Base-by-base conservation (phyloP, 163 green algal genomes). In the Chloromonas sp. region DNA sequence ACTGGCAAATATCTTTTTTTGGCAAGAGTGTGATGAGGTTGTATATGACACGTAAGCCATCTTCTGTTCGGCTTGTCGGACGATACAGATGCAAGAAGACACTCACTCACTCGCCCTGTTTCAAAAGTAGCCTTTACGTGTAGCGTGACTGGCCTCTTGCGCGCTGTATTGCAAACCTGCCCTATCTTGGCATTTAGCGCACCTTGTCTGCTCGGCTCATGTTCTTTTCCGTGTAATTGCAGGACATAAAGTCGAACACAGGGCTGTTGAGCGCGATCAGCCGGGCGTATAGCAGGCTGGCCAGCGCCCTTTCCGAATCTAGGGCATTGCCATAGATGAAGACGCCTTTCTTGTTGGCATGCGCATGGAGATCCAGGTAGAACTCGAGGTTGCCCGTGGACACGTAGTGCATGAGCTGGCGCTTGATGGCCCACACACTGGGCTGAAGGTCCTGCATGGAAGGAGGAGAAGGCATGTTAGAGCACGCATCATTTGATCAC, bases 331-430 rank as follows among this genome's bases (percentile, higher is more conserved):
- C 90, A 84, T 89, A 95, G 1, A 89, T 87, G 84, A 95, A 95
- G 0, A 91, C 84, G 14, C 89, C 90, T 61, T 90, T 91, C 84
- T 93, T 93, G 87, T 94, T 94, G 61, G 89, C 89, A 78, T 95
- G 92, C 13, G 89, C 92, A 74, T 95, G 92, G 76, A 95, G 89
- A 87, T 95, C 92, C 3, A 94, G 60, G 87, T 93, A 94, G 70
- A 92, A 91, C 61, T 89, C 88, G 15, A 95, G 83, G 2, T 61
- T n/a, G 2, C 86, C 81, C 59, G 84, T 85, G 60, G 83, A 36
- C 8, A 78, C 70, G 82, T 89, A 88, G 14, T 86, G 70, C 86
- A 88, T 79, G 5, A 94, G 83, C 83, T 93, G 80, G 11, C 81
- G 15, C 87, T 89, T 92, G 82, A 92, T 87, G n/a, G 88, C 90